Percentiles rank a stretch among this genome's conserved stretches.
phyloP scores from a whole-genome alignment of 257 asterid species.

The Euphrasia confusa region DNA sequence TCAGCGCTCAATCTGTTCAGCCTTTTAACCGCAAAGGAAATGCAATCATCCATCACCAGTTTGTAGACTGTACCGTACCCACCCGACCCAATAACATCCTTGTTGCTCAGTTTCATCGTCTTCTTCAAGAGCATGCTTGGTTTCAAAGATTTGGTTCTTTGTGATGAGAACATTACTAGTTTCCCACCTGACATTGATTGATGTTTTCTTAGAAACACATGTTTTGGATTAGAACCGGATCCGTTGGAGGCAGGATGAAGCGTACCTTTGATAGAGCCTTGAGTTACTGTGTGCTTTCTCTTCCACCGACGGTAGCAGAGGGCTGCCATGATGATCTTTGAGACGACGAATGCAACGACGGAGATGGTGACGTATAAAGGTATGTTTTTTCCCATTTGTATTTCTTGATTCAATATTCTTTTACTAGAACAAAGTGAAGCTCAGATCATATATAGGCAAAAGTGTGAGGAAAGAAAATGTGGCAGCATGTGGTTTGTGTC shows the following conservation, averaged over 20 bases:
- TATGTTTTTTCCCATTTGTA: constrained; percentile 37
- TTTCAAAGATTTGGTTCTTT: constrained; percentile 41
- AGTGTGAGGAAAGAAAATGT: constrained; percentile 8
- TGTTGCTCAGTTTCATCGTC: constrained; percentile 64
- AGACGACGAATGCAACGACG: constrained; percentile 55
- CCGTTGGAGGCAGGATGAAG: not conserved
- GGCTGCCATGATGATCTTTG: constrained; percentile 60
- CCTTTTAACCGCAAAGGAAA: constrained; percentile 63
- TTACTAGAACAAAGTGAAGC: not conserved
- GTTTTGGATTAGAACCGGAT: not conserved
- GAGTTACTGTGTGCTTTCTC: constrained; percentile 47
- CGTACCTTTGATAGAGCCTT: constrained; percentile 51
- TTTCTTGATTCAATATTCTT: too few relatives aligned
- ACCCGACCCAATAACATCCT: constrained; percentile 82
- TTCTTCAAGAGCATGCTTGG: constrained; percentile 50
- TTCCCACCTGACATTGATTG: constrained; percentile 59
- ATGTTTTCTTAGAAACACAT: not conserved
- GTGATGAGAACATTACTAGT: constrained; percentile 65
- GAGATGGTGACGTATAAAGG: constrained; percentile 63
- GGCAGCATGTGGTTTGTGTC: constrained; percentile 27
- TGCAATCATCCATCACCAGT: constrained; percentile 40
- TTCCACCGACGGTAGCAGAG: constrained; percentile 82
- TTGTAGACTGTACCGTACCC: constrained; percentile 89
- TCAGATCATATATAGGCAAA: constrained; percentile 13
- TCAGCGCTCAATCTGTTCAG: constrained; percentile 49